Base-by-base conservation (phyloP, 345 rosid genomes). In the Microcos paniculata region DNA sequence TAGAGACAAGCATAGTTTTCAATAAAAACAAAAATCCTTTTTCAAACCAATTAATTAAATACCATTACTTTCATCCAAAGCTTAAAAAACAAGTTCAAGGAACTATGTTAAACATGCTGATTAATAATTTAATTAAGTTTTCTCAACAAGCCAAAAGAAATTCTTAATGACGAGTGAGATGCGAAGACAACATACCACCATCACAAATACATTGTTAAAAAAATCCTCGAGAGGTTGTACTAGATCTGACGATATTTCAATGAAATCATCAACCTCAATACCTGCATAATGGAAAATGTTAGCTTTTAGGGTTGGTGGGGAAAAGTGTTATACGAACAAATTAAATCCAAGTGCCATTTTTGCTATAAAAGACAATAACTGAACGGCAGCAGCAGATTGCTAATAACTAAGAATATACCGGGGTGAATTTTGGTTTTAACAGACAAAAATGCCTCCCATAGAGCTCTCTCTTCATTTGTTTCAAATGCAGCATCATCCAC, bases 141-240 rank as follows among this genome's bases (percentile, higher is more conserved):
- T n/a, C n/a, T n/a, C n/a, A n/a, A n/a, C n/a, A n/a, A n/a, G n/a
- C n/a, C n/a, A n/a, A n/a, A n/a, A n/a, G n/a, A n/a, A n/a, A n/a
- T n/a, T n/a, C n/a, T n/a, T n/a, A n/a, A n/a, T n/a, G n/a, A n/a
- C n/a, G n/a, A n/a, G n/a, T n/a, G n/a, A n/a, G n/a, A n/a, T n/a
- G n/a, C n/a, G n/a, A n/a, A n/a, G n/a, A n/a, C n/a, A n/a, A n/a
- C n/a, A n/a, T n/a, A n/a, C n/a, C n/a, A n/a, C n/a, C n/a, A n/a
- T n/a, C n/a, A n/a, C n/a, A n/a, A n/a, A n/a, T n/a, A n/a, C n/a
- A n/a, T n/a, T n/a, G n/a, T n/a, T n/a, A n/a, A n/a, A 94, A 83
- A 94, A 94, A 76, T 90, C 90, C 79, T 92, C 97, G 0, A 94
- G 90, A n/a, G 96, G 97, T 35, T 86, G 87, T 10, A 90, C 42